Conservation (phyloP, 345 rosid genomes). For the Durio zibethinus region DNA sequence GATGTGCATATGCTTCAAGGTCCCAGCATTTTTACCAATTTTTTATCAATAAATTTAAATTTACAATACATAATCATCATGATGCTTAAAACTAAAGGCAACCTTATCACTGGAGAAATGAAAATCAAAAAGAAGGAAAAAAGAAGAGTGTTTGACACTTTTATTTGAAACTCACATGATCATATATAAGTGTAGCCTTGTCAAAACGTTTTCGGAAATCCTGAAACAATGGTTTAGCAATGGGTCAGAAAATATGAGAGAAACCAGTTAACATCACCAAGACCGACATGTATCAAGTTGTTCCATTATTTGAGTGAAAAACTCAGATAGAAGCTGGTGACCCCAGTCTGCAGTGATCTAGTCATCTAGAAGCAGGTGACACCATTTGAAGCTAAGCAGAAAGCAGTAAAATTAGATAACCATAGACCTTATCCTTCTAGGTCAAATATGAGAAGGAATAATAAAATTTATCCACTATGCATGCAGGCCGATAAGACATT, state of each 20-base stretch:
- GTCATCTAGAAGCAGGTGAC: neutral
- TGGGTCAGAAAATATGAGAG: neutral
- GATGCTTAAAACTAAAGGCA: neutral
- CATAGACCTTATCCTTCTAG: neutral
- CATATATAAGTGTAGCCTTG: constrained; percentile 61
- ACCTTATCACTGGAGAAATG: neutral
- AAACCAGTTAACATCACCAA: neutral
- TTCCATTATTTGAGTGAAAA: neutral
- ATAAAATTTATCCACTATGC: neutral
- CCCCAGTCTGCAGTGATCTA: neutral
- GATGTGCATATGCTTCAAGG: neutral
- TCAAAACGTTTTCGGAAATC: constrained; percentile 80
- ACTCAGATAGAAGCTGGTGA: neutral
- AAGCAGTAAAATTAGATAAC: neutral
- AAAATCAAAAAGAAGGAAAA: neutral
- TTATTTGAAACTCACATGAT: constrained; percentile 47
- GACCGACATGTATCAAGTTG: neutral
- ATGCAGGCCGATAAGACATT: neutral
- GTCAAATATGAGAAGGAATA: neutral
- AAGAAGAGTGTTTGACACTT: neutral
- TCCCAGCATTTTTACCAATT: neutral
- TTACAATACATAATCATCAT: neutral
- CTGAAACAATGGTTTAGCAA: constrained; percentile 32
- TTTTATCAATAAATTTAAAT: neutral
- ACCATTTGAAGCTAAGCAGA: neutral